Evolutionary conservation across 2,329 filamentous ascomycete genomes (phyloP), one percentile per base, ranked within the genome.

Genomic region (Scopulariopsis brevicaulis): DNA sequence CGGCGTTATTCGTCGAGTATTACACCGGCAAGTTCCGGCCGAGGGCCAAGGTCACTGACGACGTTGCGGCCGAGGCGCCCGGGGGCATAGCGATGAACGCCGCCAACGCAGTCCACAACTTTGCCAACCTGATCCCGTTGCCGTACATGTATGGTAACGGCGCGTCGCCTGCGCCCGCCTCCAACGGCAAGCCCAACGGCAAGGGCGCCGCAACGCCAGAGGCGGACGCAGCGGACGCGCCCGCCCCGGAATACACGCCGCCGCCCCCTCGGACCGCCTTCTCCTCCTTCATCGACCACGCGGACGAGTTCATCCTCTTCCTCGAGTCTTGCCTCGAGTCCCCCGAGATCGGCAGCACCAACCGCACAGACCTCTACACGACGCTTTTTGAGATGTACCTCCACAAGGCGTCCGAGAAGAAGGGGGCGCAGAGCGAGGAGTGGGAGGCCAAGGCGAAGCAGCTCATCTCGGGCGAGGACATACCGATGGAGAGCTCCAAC

Each of bases 381-480:
- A 96, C 95, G 0, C 71, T 99, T 15, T 97, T 99, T 67, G 95
- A 99, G 70, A 97, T 99, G 88, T 99, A 97, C 67, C 77, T 99
- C 10, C 89, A 96, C 70, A 94, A 91, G 65, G 89, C 93, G 24
- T 87, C 85, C 60, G 83, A 86, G 59, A 86, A 86, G 66, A 89
- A 85, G 65, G 85, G 85, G 11, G 76, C 77, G 53, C 72, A 91
- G 61, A 85, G 86, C 62, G 82, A 87, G 64, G 82, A 87, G 62
- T 99, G 94, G 93, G 90, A 96, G 67, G 79, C 79, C 51, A 96
- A 95, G 69, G 94, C 94, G 0, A 96, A 94, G 73, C 85, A 84
- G 61, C 80, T 97, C 25, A 92, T 99, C 58, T 86, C 94, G 66
- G 85, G 84, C 18, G 84, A 88, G 64, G 83, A 90, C 63, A 82